Evolutionary conservation across 2,329 filamentous ascomycete genomes (phyloP), one percentile per base, ranked within the genome.

Genomic region (Sclerotinia minor): DNA sequence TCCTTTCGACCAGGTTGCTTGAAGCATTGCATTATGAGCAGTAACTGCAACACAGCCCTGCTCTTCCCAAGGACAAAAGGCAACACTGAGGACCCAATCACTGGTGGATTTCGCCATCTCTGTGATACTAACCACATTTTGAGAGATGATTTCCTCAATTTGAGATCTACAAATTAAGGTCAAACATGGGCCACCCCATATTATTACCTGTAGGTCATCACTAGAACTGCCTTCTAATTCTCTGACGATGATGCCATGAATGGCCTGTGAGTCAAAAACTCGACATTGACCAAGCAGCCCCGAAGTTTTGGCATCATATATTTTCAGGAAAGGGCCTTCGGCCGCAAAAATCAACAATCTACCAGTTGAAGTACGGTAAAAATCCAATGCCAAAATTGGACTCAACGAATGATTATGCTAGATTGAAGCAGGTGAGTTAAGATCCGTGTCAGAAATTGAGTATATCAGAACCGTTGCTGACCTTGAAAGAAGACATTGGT

Each of bases 1-100:
- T 7, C 38, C 8, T 29, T 77, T 69, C 13, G 71, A 69, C 47
- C 72, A 35, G 67, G 21, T 77, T 26, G 90, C 77, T 41, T 82
- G 82, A 8, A 92, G 78, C 6, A 96, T 82, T 61, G 92, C 89
- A 81, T 98, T 97, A 78, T 98, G 94, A 1, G 94, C 92, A 2
- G 93, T 97, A 21, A 96, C 82, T 15, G 95, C 78, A 21, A 87
- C 87, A 21, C 85, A 87, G 38, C 75, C 75, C 1, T 73, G 69
- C 38, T 79, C 75, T 8, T 73, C 69, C n/a, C 77, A 76, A 6
- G 85, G 81, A 59, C 84, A 85, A 67, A 89, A 78, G 45, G 81
- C 79, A 47, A 84, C 89, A 76, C 92, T 87, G 73, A 94, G 85
- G 71, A 96, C 87, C 92, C 92, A 95, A 78, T 96, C 92, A 6